Evolutionary conservation across 2,329 filamentous ascomycete species (phyloP), one percentile per base, ranked within the genome.

Genomic region (Cryphonectria japonica): DNA sequence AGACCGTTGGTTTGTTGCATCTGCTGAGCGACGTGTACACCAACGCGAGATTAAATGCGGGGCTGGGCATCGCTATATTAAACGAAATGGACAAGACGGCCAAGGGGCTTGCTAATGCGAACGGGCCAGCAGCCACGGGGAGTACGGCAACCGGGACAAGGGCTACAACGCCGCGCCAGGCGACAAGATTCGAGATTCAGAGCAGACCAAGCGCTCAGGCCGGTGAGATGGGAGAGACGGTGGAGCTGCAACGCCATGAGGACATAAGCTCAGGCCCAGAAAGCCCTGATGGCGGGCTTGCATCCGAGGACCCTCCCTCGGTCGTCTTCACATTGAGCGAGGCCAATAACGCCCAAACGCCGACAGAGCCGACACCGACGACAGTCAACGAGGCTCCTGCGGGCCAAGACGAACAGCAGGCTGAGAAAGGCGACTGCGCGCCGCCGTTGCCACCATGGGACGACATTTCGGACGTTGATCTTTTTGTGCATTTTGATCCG

Each of bases 11-110:
- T 2, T 81, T 88, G 46, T 79, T 91, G 5, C 82, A 84, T 32
- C 80, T 82, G 19, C 83, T 89, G 69, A 84, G 85, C n/a, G 83
- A 85, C 57, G 84, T 85, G n/a, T 91, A 88, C 76, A 88, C 85
- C 81, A 87, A 85, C 75, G 84, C 87, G 1, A 83, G 83, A 22
- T 84, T 88, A 2, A 87, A 88, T 37, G 85, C 85, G 0, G 82
- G 83, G 0, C 81, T 89, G 26, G 87, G 87, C 1, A 85, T 88
- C 71, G 80, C 86, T 11, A 86, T 89, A 0, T 76, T 88, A 54
- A 82, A 81, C 64, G 86, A 89, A 75, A 87, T 89, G 84, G 85
- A 87, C 74, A 83, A 86, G 61, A 85, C 86, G 0, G 85, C 85
- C 0, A 84, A 80, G 3, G 83, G 81, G 0, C 76, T 87, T 6